These are phyloP conservation scores for Microbotryomycetes sp. DNA, from an alignment of 1,284 basidiomycete species.

Conservation along the genomic window DNA sequence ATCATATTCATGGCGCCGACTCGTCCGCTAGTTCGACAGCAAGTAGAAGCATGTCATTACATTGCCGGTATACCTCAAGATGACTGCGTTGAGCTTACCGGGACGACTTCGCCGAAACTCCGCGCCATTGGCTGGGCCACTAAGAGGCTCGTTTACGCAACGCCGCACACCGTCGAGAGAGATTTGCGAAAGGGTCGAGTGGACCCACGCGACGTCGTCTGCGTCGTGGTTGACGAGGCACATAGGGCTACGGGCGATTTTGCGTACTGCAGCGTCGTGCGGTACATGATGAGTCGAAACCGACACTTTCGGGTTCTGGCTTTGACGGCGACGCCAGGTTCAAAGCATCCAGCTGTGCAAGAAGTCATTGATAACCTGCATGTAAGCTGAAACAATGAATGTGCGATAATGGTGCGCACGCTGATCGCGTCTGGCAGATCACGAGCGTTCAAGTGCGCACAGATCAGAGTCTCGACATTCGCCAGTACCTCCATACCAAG, in stretches of 20 bases:
- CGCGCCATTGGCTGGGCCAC: conserved; percentile 54
- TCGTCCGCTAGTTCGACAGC: conserved; percentile 90
- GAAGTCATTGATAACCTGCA: conserved; percentile 89
- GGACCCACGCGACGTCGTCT: conserved; percentile 69
- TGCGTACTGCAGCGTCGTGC: conserved; percentile 79
- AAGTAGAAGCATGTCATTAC: conserved; percentile 86
- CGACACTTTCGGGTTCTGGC: conserved; percentile 89
- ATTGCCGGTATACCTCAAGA: conserved; percentile 87
- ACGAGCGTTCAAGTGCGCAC: conserved; percentile 91
- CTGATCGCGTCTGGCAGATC: conserved; percentile 53
- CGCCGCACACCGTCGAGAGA: conserved; percentile 90
- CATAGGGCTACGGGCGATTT: conserved; percentile 91
- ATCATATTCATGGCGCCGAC: conserved; percentile 94
- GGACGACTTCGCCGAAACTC: conserved; percentile 50
- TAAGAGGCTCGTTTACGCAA: conserved; percentile 95
- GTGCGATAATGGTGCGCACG: not conserved
- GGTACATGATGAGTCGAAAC: conserved; percentile 85
- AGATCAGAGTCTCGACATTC: conserved; percentile 82
- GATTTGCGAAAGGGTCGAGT: conserved; percentile 68
- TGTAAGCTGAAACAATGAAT: conserved; percentile 34
- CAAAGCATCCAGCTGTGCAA: conserved; percentile 79
- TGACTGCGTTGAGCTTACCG: conserved; percentile 82
- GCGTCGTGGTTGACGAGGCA: conserved; percentile 88
- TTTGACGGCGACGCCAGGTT: conserved; percentile 90
- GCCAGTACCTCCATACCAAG: conserved; percentile 82